A percentile compares a stretch with the other conserved stretches of the same genome.
Conservation (phyloP, 768 basidiomycete genomes). For the Leccinum longicurvipes region DNA sequence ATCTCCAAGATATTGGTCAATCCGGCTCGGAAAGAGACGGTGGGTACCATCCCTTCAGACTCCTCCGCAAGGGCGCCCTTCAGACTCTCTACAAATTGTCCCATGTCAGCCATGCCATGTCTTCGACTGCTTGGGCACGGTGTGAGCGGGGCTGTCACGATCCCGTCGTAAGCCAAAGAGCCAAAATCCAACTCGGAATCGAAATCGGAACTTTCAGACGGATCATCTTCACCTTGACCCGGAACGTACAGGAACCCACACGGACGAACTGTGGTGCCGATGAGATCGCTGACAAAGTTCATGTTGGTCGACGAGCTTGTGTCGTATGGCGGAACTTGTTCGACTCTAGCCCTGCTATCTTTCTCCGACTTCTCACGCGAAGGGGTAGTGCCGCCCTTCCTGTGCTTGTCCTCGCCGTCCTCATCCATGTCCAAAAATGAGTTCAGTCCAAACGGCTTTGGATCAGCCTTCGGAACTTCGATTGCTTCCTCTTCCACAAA, state of each 20-base stretch:
- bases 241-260: slow-evolving; percentile 14
- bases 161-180: neutral
- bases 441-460: slow-evolving; percentile 5
- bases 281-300: slow-evolving; percentile 12
- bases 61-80: neutral
- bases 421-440: slow-evolving; percentile 15
- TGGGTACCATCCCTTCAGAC: neutral
- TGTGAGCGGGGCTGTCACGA: neutral
- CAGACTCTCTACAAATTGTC: neutral
- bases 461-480: slow-evolving; percentile 2
- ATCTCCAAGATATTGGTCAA: neutral
- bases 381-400: neutral
- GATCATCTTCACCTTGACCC: neutral
- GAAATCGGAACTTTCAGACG: neutral
- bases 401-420: neutral
- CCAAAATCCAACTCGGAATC: neutral
- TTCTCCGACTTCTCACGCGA: neutral
- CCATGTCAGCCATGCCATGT: slow-evolving; percentile 12
- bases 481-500: slow-evolving; percentile 18
- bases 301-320: slow-evolving; percentile 1
- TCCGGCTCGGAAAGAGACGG: neutral
- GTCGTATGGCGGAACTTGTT: slow-evolving; percentile 13
- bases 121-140: neutral
- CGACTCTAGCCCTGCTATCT: neutral
- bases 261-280: slow-evolving; percentile 9